Evolutionary conservation across 768 basidiomycete species (phyloP).

Genomic region (Russula sp.): DNA sequence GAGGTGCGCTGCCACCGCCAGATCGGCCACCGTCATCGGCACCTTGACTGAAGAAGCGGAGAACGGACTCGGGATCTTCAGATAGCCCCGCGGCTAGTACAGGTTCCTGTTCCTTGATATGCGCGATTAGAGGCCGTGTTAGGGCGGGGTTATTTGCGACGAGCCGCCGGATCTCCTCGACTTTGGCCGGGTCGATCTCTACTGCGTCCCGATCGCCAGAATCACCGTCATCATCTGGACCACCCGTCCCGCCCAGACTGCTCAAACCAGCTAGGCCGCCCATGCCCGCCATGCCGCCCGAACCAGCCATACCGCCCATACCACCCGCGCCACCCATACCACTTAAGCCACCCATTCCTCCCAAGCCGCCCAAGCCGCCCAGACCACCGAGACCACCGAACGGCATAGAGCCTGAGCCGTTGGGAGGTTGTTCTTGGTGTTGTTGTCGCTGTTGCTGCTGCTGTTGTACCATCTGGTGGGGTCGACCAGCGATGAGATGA

Average conservation of each 20-base stretch:
- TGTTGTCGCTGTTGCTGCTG: constrained; percentile 43
- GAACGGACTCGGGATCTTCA: constrained; percentile 64
- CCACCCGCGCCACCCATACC: constrained; percentile 31
- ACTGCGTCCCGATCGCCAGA: neutral
- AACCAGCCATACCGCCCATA: constrained; percentile 35
- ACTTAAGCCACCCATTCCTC: neutral
- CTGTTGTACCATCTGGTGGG: constrained; percentile 57
- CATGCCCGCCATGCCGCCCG: constrained; percentile 44
- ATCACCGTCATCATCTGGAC: neutral
- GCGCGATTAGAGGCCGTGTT: constrained; percentile 76
- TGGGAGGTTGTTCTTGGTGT: neutral
- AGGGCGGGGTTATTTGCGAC: constrained; percentile 71
- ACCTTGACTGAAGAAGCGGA: constrained; percentile 26
- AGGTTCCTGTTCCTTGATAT: constrained; percentile 71
- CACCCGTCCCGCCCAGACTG: constrained; percentile 43
- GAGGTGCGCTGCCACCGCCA: neutral
- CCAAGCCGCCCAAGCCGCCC: neutral
- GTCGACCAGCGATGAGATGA: neutral
- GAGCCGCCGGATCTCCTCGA: constrained; percentile 68
- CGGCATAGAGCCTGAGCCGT: constrained; percentile 11
- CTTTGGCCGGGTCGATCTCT: constrained; percentile 42
- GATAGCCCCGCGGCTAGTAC: constrained; percentile 61
- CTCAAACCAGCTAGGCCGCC: constrained; percentile 52
- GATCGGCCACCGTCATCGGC: neutral
- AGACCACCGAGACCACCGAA: constrained; percentile 30